Evolutionary conservation across 805 yeast species (phyloP), one percentile per base, ranked within the genome.

Genomic region (Ogataea ganodermae): DNA sequence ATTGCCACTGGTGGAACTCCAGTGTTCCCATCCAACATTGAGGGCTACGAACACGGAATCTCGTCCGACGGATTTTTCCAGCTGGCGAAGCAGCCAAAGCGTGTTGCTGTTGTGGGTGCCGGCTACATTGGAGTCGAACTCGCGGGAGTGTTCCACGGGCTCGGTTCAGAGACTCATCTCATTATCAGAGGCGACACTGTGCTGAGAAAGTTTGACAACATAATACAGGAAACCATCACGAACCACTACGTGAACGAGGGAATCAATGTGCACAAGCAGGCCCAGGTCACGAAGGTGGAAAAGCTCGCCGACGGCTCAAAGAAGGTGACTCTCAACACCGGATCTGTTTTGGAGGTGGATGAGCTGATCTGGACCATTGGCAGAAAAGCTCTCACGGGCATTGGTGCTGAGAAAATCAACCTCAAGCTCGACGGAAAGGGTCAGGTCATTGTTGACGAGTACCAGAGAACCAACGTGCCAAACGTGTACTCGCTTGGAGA

Each of bases 91-190:
- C 97, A 91, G 70, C 99, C 99, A 43, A 84, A 89, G 69, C 78
- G 83, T 41, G 98, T 92, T 23, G 98, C 95, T 1, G 77, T 94
- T 51, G 96, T 94, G 10, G 99, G 99, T 59, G 97, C 97, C 31
- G 99, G 99, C 36, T 94, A 94, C 72, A 94, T 94, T 65, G 98
- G 96, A 48, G 86, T 90, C 40, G 99, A 94, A 73, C 78, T 94
- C 43, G 86, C 97, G 6, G 99, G 99, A 53, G 90, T 94, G 37
- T 92, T 94, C 81, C 78, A 87, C 56, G 89, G 89, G 20, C 76
- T 94, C 52, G 96, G 96, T 14, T 66, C 92, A 13, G 89, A 92
- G 56, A 85, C 96, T 39, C 92, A 88, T 66, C 67, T 94, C 67
- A 79, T 92, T 51, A 87, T 92, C 53, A 84, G 99, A 73, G 95